Evolutionary conservation across 139 green algal species (phyloP).

Genomic region (Volvox reticuliferus): DNA sequence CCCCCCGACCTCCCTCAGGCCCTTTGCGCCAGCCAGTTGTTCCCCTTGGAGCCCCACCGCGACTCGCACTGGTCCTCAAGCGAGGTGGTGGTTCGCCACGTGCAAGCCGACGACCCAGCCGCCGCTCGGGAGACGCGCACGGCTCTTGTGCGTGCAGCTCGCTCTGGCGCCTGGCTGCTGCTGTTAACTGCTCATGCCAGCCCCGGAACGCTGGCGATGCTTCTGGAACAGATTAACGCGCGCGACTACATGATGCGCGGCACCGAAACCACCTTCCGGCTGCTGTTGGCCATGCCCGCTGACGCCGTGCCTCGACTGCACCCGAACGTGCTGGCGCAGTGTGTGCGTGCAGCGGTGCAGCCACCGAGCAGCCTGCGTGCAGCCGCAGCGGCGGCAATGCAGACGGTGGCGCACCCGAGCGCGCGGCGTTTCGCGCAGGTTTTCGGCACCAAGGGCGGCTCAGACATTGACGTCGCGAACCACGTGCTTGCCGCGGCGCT

Average conservation of each 20-base stretch:
- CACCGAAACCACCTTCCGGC: constrained; percentile 36
- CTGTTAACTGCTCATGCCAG: constrained; percentile 32
- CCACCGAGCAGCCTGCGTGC: constrained; percentile 28
- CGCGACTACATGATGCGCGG: constrained; percentile 39
- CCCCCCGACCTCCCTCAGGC: background rate
- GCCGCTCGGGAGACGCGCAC: background rate
- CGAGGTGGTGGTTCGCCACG: constrained; percentile 44
- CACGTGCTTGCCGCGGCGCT: constrained; percentile 11
- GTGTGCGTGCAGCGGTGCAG: constrained; percentile 27
- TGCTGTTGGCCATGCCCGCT: constrained; percentile 45
- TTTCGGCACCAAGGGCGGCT: constrained; percentile 6
- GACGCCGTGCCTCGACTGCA: constrained; percentile 25
- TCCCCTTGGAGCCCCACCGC: constrained; percentile 32
- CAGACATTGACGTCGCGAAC: constrained; percentile 30
- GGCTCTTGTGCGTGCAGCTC: constrained; percentile 2
- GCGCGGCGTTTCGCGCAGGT: constrained; percentile 22
- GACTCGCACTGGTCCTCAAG: background rate
- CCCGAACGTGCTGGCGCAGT: constrained; percentile 35
- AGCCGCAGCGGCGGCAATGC: background rate
- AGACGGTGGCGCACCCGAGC: constrained; percentile 17
- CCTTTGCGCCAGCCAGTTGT: background rate
- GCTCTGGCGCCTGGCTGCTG: constrained; percentile 48
- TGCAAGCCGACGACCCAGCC: background rate
- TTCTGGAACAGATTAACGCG: constrained; percentile 44
- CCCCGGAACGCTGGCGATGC: constrained; percentile 10